phyloP scores from a whole-genome alignment of 2,329 filamentous ascomycete genomes.

The Pseudocercospora cruenta region DNA sequence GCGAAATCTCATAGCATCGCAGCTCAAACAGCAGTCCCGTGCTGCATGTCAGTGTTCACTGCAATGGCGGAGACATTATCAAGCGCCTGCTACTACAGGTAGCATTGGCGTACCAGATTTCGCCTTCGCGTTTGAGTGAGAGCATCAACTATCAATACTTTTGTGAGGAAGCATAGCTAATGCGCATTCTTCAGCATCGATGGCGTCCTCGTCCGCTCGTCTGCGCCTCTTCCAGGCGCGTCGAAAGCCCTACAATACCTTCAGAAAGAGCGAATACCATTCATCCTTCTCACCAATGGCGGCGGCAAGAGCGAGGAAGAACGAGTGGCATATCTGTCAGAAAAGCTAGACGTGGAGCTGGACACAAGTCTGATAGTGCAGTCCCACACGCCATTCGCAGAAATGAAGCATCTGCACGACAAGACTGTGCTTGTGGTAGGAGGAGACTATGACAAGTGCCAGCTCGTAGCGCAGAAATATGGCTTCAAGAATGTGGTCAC shows the following conservation, averaged over 20 bases:
- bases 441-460: conserved; percentile 60
- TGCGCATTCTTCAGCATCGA: conserved; percentile 70
- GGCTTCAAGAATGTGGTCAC: conserved; percentile 69
- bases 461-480: conserved; percentile 69
- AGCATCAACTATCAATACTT: neutral
- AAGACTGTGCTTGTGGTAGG: conserved; percentile 55
- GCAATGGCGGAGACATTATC: conserved; percentile 24
- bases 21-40: neutral
- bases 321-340: conserved; percentile 70
- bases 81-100: conserved; percentile 19
- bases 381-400: conserved; percentile 86
- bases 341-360: conserved; percentile 66
- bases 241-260: conserved; percentile 73
- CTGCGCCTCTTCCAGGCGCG: conserved; percentile 77
- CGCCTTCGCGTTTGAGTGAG: conserved; percentile 61
- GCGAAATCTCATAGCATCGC: neutral
- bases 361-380: conserved; percentile 76
- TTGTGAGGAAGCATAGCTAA: neutral
- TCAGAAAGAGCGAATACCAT: conserved; percentile 75
- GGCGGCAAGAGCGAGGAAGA: conserved; percentile 81
- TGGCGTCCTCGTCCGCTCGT: conserved; percentile 87
- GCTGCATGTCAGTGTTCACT: too few relatives aligned
- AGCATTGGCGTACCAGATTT: conserved; percentile 46
- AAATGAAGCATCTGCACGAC: conserved; percentile 64
- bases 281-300: conserved; percentile 94